Evolutionary conservation across 1,284 basidiomycete genomes (phyloP).

Genomic region (Gymnopus androsaceus): DNA sequence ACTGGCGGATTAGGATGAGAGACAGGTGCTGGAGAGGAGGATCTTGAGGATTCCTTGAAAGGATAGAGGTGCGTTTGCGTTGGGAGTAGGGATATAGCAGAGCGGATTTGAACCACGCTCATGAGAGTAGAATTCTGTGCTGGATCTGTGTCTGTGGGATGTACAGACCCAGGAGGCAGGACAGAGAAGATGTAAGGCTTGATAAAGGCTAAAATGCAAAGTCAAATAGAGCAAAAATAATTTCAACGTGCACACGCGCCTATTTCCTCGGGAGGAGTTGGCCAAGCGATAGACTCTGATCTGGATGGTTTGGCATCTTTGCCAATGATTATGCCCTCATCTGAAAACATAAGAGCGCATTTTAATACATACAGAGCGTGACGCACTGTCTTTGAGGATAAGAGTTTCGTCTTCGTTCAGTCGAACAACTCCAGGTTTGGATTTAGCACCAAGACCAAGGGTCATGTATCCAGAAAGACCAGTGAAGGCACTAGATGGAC

Average conservation of each 20-base stretch:
- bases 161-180: slow-evolving; percentile 67
- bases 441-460: slow-evolving; percentile 72
- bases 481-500: slow-evolving; percentile 62
- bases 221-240: no score
- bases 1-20: slow-evolving; percentile 27
- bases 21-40: slow-evolving; percentile 21
- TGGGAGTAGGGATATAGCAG: slow-evolving; percentile 68
- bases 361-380: not conserved
- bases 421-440: slow-evolving; percentile 65
- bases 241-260: slow-evolving; percentile 43
- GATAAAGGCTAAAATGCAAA: slow-evolving; percentile 57
- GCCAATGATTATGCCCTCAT: slow-evolving; percentile 74
- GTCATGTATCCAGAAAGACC: slow-evolving; percentile 91
- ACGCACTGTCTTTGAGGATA: slow-evolving; percentile 81
- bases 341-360: slow-evolving; percentile 38
- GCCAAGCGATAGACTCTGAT: slow-evolving; percentile 70
- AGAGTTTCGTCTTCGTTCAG: slow-evolving; percentile 72
- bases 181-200: slow-evolving; percentile 86
- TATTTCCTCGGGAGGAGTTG: slow-evolving; percentile 79
- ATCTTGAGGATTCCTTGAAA: slow-evolving; percentile 39
- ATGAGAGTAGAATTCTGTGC: slow-evolving; percentile 42
- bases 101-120: slow-evolving; percentile 76
- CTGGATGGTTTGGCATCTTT: slow-evolving; percentile 68
- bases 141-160: slow-evolving; percentile 31
- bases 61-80: slow-evolving; percentile 73